Percentiles rank a stretch among this genome's conserved stretches.
phyloP scores from a whole-genome alignment of 305 asterid species.

The Fraxinus platypoda region DNA sequence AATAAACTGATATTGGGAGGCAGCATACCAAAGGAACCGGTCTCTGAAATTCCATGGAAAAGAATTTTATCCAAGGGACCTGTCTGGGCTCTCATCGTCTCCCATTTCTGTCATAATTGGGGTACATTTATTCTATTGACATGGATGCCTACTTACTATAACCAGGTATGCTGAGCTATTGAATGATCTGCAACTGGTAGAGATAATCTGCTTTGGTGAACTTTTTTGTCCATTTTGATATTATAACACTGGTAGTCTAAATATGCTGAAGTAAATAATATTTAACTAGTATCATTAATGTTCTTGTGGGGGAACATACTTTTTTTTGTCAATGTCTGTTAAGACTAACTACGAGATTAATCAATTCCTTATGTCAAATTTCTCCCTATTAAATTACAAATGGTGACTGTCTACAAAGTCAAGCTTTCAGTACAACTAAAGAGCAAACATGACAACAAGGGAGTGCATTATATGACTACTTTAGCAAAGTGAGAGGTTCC shows the following conservation, averaged over 20 bases:
- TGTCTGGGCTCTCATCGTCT: conserved; percentile 98
- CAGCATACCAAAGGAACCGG: conserved; percentile 63
- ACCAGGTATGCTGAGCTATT: conserved; percentile 61
- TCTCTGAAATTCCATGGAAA: conserved; percentile 83
- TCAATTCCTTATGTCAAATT: not conserved
- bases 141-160: conserved; percentile 98
- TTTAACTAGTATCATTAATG: not conserved
- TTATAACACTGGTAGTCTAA: not conserved
- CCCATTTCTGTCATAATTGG: conserved; percentile 99
- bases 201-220: conserved; percentile 9
- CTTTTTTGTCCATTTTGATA: not conserved
- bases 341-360: not conserved
- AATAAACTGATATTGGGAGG: conserved; percentile 66
- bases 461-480: not conserved
- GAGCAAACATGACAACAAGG: not conserved
- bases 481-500: not conserved
- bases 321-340: not conserved
- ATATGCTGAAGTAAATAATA: not conserved
- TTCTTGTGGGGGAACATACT: not conserved
- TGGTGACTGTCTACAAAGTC: not conserved
- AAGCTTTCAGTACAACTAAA: not conserved
- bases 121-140: conserved; percentile 95
- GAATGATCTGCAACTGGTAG: conserved; percentile 7
- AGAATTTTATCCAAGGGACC: conserved; percentile 80
- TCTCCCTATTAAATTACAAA: not conserved